A percentile compares a stretch with the other conserved stretches of the same genome.
phyloP scores from a whole-genome alignment of 2,329 filamentous ascomycete genomes.

The Penicillium sp. region DNA sequence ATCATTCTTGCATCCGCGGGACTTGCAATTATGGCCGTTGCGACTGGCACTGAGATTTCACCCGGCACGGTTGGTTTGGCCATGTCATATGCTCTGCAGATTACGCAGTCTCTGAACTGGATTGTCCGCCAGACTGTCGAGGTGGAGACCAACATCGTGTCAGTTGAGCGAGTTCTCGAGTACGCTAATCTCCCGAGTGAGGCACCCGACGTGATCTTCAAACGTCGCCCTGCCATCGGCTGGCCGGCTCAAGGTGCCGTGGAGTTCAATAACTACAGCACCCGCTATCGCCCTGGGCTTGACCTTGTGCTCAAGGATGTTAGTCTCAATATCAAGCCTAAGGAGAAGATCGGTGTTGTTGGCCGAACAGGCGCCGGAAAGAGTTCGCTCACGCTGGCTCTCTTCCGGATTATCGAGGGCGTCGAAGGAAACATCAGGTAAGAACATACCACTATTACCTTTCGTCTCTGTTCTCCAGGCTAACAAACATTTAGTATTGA shows the following conservation, averaged over 20 bases:
- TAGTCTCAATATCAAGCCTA: slow-evolving; percentile 81
- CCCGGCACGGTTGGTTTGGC: slow-evolving; percentile 77
- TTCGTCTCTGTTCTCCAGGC: slow-evolving; percentile 8
- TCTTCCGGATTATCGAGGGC: slow-evolving; percentile 94
- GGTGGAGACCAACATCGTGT: slow-evolving; percentile 99
- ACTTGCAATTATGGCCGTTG: slow-evolving; percentile 71
- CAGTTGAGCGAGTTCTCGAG: slow-evolving; percentile 92
- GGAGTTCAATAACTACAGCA: slow-evolving; percentile 86
- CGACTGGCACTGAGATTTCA: slow-evolving; percentile 54
- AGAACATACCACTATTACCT: slow-evolving; percentile 10
- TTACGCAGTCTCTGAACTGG: slow-evolving; percentile 96
- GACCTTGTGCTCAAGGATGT: slow-evolving; percentile 91
- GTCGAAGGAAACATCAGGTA: slow-evolving; percentile 63
- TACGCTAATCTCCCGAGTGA: slow-evolving; percentile 87
- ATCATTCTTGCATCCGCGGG: slow-evolving; percentile 83
- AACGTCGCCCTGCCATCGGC: slow-evolving; percentile 73
- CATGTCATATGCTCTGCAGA: slow-evolving; percentile 96
- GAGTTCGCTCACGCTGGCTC: slow-evolving; percentile 78
- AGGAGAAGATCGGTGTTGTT: slow-evolving; percentile 96
- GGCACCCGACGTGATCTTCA: slow-evolving; percentile 84
- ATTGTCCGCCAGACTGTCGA: slow-evolving; percentile 97
- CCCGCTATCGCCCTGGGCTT: slow-evolving; percentile 78
- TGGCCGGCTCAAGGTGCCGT: slow-evolving; percentile 88
- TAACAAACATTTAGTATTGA: slow-evolving; percentile 58
- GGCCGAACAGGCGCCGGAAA: slow-evolving; percentile 94